A percentile compares a stretch with the other conserved stretches of the same genome.
Conservation (phyloP, 306 rosid genomes). For the Datisca glomerata region DNA sequence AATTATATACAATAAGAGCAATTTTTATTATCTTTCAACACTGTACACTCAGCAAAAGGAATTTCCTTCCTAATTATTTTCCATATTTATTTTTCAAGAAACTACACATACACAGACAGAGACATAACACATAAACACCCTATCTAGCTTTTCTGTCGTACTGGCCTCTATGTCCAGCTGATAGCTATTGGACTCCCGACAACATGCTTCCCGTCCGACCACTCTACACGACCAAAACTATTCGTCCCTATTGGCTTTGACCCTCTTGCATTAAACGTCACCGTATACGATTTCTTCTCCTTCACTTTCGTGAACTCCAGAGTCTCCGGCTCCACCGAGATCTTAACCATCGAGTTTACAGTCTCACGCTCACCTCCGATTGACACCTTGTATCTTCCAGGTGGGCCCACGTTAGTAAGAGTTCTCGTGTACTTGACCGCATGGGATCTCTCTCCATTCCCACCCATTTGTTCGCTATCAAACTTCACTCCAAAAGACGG, state of each 20-base stretch:
- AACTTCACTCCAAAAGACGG: slow-evolving; percentile 60
- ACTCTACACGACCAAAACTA: slow-evolving; percentile 52
- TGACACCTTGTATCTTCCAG: slow-evolving; percentile 39
- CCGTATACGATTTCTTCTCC: slow-evolving; percentile 50
- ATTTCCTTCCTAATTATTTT: too few relatives aligned
- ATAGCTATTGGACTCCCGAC: slow-evolving; percentile 56
- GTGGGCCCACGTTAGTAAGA: slow-evolving; percentile 49
- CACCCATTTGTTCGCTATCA: slow-evolving; percentile 1
- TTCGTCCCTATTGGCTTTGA: neutral
- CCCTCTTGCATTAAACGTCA: slow-evolving; percentile 27
- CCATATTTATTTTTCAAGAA: too few relatives aligned
- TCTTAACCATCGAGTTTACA: slow-evolving; percentile 22
- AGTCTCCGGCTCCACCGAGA: slow-evolving; percentile 44
- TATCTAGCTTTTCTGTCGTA: neutral
- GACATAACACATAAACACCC: too few relatives aligned
- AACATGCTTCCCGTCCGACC: slow-evolving; percentile 55
- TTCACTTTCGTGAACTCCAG: slow-evolving; percentile 32
- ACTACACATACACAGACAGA: too few relatives aligned
- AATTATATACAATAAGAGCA: too few relatives aligned
- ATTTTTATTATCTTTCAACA: too few relatives aligned
- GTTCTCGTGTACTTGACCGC: slow-evolving; percentile 38
- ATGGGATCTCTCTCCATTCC: slow-evolving; percentile 12
- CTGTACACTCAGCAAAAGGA: too few relatives aligned
- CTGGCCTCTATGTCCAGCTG: slow-evolving; percentile 32
- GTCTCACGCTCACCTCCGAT: slow-evolving; percentile 16